phyloP scores from a whole-genome alignment of 805 yeast genomes.

The Alloascoidea africana region DNA sequence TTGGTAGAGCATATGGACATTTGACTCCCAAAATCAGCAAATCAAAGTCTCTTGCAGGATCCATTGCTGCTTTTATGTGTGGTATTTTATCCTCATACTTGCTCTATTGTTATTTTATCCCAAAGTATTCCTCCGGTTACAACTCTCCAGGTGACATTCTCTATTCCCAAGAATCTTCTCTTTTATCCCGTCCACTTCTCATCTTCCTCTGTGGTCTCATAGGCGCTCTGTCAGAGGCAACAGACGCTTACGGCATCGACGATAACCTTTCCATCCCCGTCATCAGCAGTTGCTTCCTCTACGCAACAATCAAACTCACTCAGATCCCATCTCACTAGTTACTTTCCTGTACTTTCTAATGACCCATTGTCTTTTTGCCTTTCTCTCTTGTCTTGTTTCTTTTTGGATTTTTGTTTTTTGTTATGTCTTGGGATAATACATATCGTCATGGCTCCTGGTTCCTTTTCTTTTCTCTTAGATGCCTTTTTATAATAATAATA shows the following conservation, averaged over 20 bases:
- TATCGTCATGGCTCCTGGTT: too few species aligned
- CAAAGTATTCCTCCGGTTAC: conserved; percentile 29
- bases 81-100: conserved; percentile 53
- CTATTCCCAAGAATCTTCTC: conserved; percentile 52
- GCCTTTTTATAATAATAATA: too few species aligned
- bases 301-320: conserved; percentile 25
- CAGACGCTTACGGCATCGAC: conserved; percentile 64
- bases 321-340: too few species aligned
- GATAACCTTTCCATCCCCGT: conserved; percentile 94
- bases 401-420: too few species aligned
- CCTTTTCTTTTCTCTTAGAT: too few species aligned
- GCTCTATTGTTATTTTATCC: conserved; percentile 63
- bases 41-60: conserved; percentile 81
- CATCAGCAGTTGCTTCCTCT: conserved; percentile 53
- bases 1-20: conserved; percentile 79
- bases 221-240: conserved; percentile 79
- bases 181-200: conserved; percentile 32
- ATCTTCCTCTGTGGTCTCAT: conserved; percentile 60
- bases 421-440: too few species aligned
- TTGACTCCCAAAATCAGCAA: conserved; percentile 64
- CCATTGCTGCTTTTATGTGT: conserved; percentile 65
- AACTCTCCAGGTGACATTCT: conserved; percentile 41
- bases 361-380: too few species aligned
- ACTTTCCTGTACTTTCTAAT: too few species aligned
- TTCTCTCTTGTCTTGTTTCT: too few species aligned